Base-by-base conservation (phyloP, 176 grass and related monocot species). In the Juncus inflexus region DNA sequence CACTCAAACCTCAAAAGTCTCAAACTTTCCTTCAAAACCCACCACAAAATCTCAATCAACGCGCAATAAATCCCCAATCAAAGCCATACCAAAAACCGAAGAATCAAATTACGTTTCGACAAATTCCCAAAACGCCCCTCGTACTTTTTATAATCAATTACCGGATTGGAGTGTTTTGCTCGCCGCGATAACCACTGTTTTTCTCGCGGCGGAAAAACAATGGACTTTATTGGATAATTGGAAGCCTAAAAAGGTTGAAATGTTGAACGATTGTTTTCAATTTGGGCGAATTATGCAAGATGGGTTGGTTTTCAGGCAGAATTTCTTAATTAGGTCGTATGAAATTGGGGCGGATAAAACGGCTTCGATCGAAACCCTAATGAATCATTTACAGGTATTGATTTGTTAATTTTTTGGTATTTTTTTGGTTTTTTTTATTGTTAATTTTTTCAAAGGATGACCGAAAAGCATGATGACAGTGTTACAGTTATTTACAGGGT, bases 151-250 rank as follows among this genome's bases (percentile, higher is more conserved):
- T 56, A 99, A 99, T 61, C 95, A 99, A 75, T 77, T 99, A 0
- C 95, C 95, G 0, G 95, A 99, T 76, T 89, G 85, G 95, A 99
- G 95, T 80, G 77, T 99, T 78, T 84, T 91, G 49, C 78, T 94
- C 2, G 89, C 95, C 12, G 89, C 89, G 14, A 80, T 99, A 65
- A 99, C 89, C 3, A 81, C 95, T 51, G 89, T 99, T 79, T 86
- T 99, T 79, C 62, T 99, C 42, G 95, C 95, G 0, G 95, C 95
- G 1, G 89, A 99, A 76, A 86, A 79, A 65, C 95, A 99, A 76
- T 99, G 77, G 83, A 94, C 95, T 7, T 69, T 94, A 40, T 65
- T 84, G 0, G 95, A 99, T 74, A 28, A 28, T 47, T 99, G 95
- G 95, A 99, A 89, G 78, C 80, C 83, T 40, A 99, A 80, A 77